Base-by-base conservation (phyloP, 176 grass and related monocot species). In the Ensete glaucum region DNA sequence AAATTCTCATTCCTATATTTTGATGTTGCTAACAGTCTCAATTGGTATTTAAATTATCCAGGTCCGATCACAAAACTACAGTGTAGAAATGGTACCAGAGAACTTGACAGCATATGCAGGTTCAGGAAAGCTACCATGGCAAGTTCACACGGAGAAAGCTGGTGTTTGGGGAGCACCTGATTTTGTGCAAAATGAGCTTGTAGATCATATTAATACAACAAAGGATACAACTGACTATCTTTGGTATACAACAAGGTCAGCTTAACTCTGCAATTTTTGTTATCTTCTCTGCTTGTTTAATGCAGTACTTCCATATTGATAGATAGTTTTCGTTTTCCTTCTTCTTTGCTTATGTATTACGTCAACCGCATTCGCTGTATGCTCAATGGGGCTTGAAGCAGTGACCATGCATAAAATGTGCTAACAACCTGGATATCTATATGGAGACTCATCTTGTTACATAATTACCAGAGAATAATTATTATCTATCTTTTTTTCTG, bases 181-280 rank as follows among this genome's bases (percentile, higher is more conserved):
- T 77, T 91, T 93, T 10, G 54, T 79, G 19, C 62, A 4, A 69
- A 81, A 89, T 82, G 86, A 68, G 77, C 85, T 99, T 82, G 82
- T 91, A 53, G 95, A 99, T 84, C 95, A 99, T 84, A 91, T 99
- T 69, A 99, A 99, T 79, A 91, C 90, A 54, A 99, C 95, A 72
- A 89, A 94, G 83, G 95, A 99, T 76, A 82, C 95, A 69, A 94
- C 90, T 85, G 95, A 99, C 81, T 99, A 99, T 62, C 88, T 99
- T 73, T 99, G 95, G 90, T 93, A 89, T 59, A 91, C 86, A 64
- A 89, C 95, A 82, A 99, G 95, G 95, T 99, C 52, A 77, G 49
- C 20, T 71, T 79, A 62, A 50, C 19, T 64, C 34, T 81, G 50
- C 50, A 55, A 13, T 1, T 63, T 8, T 51, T 21, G n/a, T 50